These are phyloP conservation scores for Stylosanthes scabra DNA, from an alignment of 331 rosid genomes.

Conservation along the genomic window DNA sequence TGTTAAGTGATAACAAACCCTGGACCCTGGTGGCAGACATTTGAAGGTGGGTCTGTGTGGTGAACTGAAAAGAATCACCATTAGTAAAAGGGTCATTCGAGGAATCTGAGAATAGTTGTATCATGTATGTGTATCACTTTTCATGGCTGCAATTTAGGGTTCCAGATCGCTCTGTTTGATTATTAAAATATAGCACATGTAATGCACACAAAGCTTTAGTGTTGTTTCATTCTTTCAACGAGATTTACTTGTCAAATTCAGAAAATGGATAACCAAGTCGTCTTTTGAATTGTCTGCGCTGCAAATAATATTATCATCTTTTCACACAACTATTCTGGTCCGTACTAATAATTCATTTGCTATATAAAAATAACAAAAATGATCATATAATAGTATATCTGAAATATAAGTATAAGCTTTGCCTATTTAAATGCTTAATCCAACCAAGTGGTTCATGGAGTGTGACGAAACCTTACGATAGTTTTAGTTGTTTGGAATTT, in stretches of 20 bases:
- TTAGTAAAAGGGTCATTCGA: slow-evolving; percentile 43
- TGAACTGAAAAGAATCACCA: slow-evolving; percentile 44
- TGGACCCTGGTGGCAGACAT: slow-evolving; percentile 29
- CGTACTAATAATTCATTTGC: neutral
- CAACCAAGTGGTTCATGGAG: neutral
- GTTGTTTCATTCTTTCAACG: neutral
- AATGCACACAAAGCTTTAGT: neutral
- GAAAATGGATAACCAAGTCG: neutral
- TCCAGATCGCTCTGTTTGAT: neutral
- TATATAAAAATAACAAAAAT: neutral
- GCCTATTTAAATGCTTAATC: neutral
- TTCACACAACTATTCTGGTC: neutral
- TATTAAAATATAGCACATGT: neutral
- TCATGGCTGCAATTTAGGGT: slow-evolving; percentile 7
- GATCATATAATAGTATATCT: neutral
- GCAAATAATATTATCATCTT: neutral
- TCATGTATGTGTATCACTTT: slow-evolving; percentile 9
- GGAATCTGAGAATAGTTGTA: slow-evolving; percentile 53
- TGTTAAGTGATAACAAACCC: neutral
- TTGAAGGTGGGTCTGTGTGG: slow-evolving; percentile 57
- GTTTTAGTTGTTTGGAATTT: neutral
- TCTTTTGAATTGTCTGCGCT: neutral
- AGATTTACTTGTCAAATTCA: neutral
- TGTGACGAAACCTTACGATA: neutral
- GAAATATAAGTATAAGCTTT: neutral